These are phyloP conservation scores for Microglena sp. DNA, from an alignment of 139 green algal genomes.

Conservation along the genomic window DNA sequence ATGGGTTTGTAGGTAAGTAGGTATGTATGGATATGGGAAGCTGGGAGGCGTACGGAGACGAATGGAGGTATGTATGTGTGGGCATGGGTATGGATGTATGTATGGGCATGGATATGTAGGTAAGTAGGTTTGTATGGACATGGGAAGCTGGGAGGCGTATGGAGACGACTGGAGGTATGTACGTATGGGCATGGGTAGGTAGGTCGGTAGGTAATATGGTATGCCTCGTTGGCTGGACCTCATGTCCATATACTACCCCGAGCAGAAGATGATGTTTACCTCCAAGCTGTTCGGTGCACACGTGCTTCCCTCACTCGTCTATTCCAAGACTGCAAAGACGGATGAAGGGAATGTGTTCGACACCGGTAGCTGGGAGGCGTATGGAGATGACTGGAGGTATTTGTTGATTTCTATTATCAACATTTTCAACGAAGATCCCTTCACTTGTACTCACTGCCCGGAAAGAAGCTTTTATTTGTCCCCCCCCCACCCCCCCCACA, in stretches of 20 bases:
- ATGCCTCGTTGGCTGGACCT: slow-evolving; percentile 83
- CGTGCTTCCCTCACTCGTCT: too few relatives aligned
- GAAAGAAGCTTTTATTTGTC: too few relatives aligned
- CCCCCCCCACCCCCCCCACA: too few relatives aligned
- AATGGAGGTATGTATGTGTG: slow-evolving; percentile 93
- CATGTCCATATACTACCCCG: slow-evolving; percentile 35
- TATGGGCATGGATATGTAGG: too few relatives aligned
- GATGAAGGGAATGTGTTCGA: slow-evolving; percentile 42
- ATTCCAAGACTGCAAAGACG: too few relatives aligned
- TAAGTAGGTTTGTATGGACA: too few relatives aligned
- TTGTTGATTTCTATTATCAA: slow-evolving; percentile 97
- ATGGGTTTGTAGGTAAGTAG: neutral
- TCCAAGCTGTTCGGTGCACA: slow-evolving; percentile 68
- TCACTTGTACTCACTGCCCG: too few relatives aligned
- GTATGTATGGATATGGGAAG: too few relatives aligned
- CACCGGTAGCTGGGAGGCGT: slow-evolving; percentile 63
- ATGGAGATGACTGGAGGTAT: slow-evolving; percentile 71
- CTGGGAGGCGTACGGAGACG: slow-evolving; percentile 50
- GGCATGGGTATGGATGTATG: too few relatives aligned
- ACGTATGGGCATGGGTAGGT: neutral
- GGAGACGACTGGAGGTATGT: slow-evolving; percentile 80
- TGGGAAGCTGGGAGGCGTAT: slow-evolving; percentile 64
- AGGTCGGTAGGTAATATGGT: neutral
- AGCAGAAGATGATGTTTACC: slow-evolving; percentile 35
- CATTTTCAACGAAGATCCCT: too few relatives aligned